Base-by-base conservation (phyloP, 2,329 filamentous ascomycete species). In the Fusarium paranaense region DNA sequence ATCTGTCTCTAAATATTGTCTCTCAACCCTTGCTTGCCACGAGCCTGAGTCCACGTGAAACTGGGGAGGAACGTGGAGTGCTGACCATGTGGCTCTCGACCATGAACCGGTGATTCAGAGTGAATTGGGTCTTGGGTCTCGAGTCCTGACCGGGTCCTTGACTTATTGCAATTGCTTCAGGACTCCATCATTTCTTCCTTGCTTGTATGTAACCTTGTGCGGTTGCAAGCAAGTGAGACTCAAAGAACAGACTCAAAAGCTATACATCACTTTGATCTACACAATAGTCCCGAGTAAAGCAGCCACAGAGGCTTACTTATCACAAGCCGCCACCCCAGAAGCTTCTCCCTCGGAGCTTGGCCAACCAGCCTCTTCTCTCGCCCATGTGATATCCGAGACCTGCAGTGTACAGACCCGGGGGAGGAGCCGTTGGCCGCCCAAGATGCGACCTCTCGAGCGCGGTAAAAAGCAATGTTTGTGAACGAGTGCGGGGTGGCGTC, bases 301-400 rank as follows among this genome's bases (percentile, higher is more conserved):
- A 66, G 71, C 61, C 69, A 69, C 60, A 50, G 32, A 59, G 59
- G 20, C 68, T 56, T 63, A 62, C 33, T 42, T 38, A 58, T 66
- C 54, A 52, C 47, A 32, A 58, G 54, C 54, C 22, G 20, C 22
- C 33, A 37, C 35, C 22, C 33, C 33, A 37, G 16, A 13, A 6
- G 20, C 32, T 37, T 37, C 71, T 62, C 71, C 47, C 47, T 52
- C 47, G 47, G 47, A 32, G 10, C 2, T 10, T 52, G 47, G 27
- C 47, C 47, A 52, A 52, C 45, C 45, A 50, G 45, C 45, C 45
- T 50, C 33, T 57, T 68, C 67, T 45, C 35, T 27, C 63, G 35
- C 33, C 74, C 73, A 76, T 78, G 75, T 78, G 75, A 77, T 75
- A 75, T 78, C 75, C 72, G 71, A 78, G 66, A 78, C 72, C 73